These are phyloP conservation scores for Globisporangium paroecandrum DNA, from an alignment of 352 stramenopile genomes.

Conservation along the genomic window DNA sequence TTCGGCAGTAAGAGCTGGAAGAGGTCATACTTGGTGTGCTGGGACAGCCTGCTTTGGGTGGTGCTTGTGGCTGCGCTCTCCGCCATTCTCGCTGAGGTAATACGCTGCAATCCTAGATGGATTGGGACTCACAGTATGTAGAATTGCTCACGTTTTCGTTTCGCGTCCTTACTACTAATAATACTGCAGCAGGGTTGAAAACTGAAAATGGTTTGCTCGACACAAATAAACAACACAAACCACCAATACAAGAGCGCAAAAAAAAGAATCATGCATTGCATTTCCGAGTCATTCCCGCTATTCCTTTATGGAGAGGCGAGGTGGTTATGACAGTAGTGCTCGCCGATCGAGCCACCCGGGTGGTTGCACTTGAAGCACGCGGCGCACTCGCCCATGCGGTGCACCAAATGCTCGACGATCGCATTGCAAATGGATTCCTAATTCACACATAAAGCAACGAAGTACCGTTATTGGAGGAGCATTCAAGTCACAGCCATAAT, in stretches of 20 bases:
- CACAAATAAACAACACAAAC: neutral
- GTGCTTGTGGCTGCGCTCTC: neutral
- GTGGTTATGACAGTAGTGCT: slow-evolving; percentile 3
- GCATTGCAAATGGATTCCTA: slow-evolving; percentile 77
- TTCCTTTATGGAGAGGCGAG: slow-evolving; percentile 2
- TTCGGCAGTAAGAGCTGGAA: slow-evolving; percentile 39
- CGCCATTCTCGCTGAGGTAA: neutral
- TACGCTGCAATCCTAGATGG: neutral
- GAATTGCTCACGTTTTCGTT: neutral
- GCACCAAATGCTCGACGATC: slow-evolving; percentile 60
- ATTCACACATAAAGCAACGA: neutral
- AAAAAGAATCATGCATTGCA: neutral
- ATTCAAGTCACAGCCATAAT: neutral
- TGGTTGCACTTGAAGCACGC: slow-evolving; percentile 52
- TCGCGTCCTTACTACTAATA: neutral
- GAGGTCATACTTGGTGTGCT: slow-evolving; percentile 19
- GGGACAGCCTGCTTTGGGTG: neutral
- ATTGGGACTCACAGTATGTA: neutral
- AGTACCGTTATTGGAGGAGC: neutral
- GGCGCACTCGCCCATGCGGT: slow-evolving; percentile 25
- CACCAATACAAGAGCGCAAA: neutral
- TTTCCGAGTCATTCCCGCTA: neutral
- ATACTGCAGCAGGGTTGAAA: neutral
- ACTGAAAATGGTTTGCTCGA: neutral
- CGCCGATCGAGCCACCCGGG: slow-evolving; percentile 66